A percentile compares a stretch with the other conserved stretches of the same genome.
These are phyloP conservation scores for Flaveria floridana DNA, from an alignment of 140 eudicot species.

Conservation along the genomic window DNA sequence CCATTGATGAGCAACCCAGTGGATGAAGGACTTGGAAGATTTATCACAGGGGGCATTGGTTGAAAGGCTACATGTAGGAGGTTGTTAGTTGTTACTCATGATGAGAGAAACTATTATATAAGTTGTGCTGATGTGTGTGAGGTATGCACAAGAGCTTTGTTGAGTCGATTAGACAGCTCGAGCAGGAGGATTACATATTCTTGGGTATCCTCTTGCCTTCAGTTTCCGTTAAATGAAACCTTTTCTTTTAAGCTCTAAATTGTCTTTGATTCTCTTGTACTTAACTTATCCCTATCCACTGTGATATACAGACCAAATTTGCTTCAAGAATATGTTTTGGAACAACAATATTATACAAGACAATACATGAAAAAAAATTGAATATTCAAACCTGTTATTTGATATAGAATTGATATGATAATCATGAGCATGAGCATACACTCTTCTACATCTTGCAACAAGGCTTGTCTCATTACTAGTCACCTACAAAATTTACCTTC, in stretches of 20 bases:
- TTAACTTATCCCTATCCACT: constrained; percentile 1
- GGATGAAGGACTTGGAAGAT: background rate
- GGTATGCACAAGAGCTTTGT: background rate
- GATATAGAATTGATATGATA: constrained; percentile 92
- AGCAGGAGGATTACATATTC: background rate
- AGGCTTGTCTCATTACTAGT: constrained; percentile 78
- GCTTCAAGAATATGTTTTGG: background rate
- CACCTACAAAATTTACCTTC: constrained; percentile 49
- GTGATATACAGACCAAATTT: background rate
- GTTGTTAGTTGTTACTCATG: background rate
- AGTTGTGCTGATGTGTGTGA: background rate
- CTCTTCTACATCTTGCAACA: constrained; percentile 85
- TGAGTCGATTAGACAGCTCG: background rate
- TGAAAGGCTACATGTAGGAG: background rate
- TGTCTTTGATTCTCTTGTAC: background rate
- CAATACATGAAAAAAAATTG: background rate
- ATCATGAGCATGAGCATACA: constrained; percentile 96
- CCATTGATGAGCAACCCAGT: constrained; percentile 5
- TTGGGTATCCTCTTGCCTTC: background rate
- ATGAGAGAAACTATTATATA: background rate
- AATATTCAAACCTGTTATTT: constrained; percentile 67
- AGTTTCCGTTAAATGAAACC: background rate
- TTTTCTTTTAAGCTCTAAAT: background rate
- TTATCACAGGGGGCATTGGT: background rate
- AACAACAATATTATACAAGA: background rate